These are phyloP conservation scores for Phytophthora hybrid DNA, from an alignment of 352 stramenopile species.

Conservation along the genomic window DNA sequence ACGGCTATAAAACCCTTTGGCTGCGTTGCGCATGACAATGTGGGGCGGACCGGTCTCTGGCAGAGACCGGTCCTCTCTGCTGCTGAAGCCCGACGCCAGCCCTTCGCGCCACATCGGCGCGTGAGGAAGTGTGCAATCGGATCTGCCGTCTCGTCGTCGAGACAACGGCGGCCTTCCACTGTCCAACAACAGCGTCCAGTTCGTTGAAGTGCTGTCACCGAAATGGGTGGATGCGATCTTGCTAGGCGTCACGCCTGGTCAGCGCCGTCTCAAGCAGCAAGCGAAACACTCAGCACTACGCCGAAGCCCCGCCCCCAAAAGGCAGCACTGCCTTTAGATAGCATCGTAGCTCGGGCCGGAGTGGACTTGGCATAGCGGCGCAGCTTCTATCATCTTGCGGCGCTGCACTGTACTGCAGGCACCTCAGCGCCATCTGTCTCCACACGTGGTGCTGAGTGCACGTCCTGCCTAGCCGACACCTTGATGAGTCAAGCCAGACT, in stretches of 20 bases:
- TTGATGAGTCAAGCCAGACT: slow-evolving; percentile 34
- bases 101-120: slow-evolving; percentile 6
- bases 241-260: not conserved
- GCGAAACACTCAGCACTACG: not conserved
- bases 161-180: slow-evolving; percentile 15
- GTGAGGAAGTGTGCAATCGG: slow-evolving; percentile 24
- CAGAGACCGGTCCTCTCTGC: not conserved
- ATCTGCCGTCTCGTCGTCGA: slow-evolving; percentile 25
- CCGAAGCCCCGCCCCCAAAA: not conserved
- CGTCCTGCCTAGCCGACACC: slow-evolving; percentile 11
- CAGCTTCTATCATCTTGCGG: slow-evolving; percentile 21
- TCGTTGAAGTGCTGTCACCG: slow-evolving; percentile 27
- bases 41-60: not conserved
- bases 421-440: slow-evolving; percentile 34
- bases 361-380: not conserved
- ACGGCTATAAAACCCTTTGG: not conserved
- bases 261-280: slow-evolving; percentile 15
- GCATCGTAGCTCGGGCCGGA: slow-evolving; percentile 9
- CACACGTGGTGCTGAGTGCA: slow-evolving; percentile 12
- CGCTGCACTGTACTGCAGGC: slow-evolving; percentile 6
- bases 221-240: slow-evolving; percentile 20
- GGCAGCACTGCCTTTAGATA: slow-evolving; percentile 12
- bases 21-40: not conserved
- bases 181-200: slow-evolving; percentile 5
- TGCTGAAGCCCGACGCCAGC: slow-evolving; percentile 9